Evolutionary conservation across 2,329 filamentous ascomycete genomes (phyloP), one percentile per base, ranked within the genome.

Genomic region (Alternaria angustiovoidea): DNA sequence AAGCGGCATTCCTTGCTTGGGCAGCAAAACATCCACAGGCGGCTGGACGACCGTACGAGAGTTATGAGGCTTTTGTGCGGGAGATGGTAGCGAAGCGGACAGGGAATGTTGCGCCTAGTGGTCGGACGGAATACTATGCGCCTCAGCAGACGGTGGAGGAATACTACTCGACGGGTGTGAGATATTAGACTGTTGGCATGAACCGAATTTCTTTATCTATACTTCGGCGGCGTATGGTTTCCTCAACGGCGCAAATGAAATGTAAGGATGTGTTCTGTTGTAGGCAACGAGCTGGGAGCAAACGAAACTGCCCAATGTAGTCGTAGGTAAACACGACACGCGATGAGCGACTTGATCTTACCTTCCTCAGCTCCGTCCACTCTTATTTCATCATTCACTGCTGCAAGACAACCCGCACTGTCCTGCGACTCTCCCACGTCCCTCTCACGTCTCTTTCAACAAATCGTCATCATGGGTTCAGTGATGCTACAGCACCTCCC

Each of bases 401-500:
- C 18, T 11, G 7, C 8, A 39, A 22, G 18, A 14, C 3, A 42
- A 24, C 20, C 8, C 16, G 16, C n/a, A 18, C n/a, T 11, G 11
- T 14, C 8, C 26, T 32, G 3, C 11, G 16, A 24, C n/a, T n/a
- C 11, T n/a, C 22, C 9, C 3, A 32, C 18, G 7, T 6, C 20
- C 12, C 20, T 26, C 24, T 26, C 24, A 26, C 7, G 24, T 26
- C 24, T 26, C 24, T 26, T 26, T 26, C 24, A 26, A 26, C 30
- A 7, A 51, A 2, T 8, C 9, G 4, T 2, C 44, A 67, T 16
- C 22, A 88, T 88, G 87, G 92, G 92, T 71, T 96, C 93, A 71
- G 90, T 96, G 64, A 91, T 96, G 52, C 88, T 97, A 47, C 93
- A 94, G 44, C 93, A 97, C 80, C 87, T 98, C 44, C 86, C 87